phyloP scores from a whole-genome alignment of 2,329 filamentous ascomycete genomes.

The Exophiala sideris region DNA sequence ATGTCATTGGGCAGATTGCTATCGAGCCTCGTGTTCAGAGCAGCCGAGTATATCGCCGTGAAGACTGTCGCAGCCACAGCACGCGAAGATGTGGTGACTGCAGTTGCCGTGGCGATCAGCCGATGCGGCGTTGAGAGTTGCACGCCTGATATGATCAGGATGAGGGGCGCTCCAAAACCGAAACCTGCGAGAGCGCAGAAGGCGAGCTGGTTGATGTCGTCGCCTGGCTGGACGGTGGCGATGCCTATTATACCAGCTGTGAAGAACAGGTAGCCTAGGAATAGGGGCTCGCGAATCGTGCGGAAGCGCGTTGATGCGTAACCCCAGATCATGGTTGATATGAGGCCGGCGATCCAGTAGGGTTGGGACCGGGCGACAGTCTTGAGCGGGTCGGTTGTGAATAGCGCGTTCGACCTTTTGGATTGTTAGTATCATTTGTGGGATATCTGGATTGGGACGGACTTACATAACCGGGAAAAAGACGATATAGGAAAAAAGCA shows the following conservation, averaged over 20 bases:
- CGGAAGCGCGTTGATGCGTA: conserved; percentile 16
- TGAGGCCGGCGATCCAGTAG: conserved; percentile 18
- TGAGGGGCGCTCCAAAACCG: conserved; percentile 21
- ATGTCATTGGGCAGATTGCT: conserved; percentile 18
- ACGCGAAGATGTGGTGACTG: conserved; percentile 22
- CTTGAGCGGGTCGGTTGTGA: conserved; percentile 18
- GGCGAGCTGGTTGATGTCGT: conserved; percentile 4
- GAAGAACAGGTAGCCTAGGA: conserved; percentile 22
- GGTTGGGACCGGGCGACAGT: conserved; percentile 15
- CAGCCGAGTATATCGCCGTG: conserved; percentile 23
- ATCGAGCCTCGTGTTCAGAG: conserved; percentile 12
- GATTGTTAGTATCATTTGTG: neutral
- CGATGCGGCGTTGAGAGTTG: conserved; percentile 23
- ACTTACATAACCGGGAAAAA: conserved; percentile 26
- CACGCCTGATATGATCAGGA: conserved; percentile 24
- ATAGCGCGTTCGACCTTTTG: conserved; percentile 15
- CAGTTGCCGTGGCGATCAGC: conserved; percentile 25
- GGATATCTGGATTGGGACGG: neutral
- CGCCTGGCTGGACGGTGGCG: conserved; percentile 17
- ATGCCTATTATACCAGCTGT: conserved; percentile 21
- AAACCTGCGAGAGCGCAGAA: conserved; percentile 18
- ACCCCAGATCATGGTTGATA: conserved; percentile 20
- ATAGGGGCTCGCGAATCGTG: conserved; percentile 24
- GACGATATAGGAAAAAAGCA: conserved; percentile 25
- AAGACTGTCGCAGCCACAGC: conserved; percentile 22